A percentile compares a stretch with the other conserved stretches of the same genome.
Evolutionary conservation across 176 grass and related monocot species (phyloP).

Genomic region (Aegilops umbellulata): DNA sequence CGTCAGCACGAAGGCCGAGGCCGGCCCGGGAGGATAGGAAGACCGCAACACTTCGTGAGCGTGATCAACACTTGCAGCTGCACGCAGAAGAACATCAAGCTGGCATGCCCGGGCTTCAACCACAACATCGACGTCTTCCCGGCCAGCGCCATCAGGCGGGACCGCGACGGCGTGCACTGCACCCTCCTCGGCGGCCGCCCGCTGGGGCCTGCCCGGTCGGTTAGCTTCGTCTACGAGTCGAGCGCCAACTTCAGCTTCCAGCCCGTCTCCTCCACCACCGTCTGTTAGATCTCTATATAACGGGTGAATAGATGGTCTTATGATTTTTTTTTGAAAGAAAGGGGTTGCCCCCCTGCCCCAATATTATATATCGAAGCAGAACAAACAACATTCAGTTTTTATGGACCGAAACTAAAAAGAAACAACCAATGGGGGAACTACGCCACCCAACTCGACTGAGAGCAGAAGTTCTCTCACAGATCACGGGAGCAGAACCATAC

Average conservation of each 20-base stretch:
- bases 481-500: no score
- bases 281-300: background rate
- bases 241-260: background rate
- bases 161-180: background rate
- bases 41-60: background rate
- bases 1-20: background rate
- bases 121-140: background rate
- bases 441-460: no score
- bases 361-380: no score
- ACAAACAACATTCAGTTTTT: no score
- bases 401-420: no score
- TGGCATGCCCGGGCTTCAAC: background rate
- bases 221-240: conserved; percentile 9
- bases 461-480: no score
- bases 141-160: background rate
- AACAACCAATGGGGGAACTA: no score
- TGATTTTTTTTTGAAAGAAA: no score
- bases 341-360: no score
- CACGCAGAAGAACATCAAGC: conserved; percentile 25
- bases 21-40: background rate
- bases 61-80: conserved; percentile 29
- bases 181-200: background rate
- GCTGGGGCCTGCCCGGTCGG: background rate
- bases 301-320: no score
- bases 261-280: conserved; percentile 7